Conservation (phyloP, 2,329 filamentous ascomycete species). For the Pyricularia pennisetigena region DNA sequence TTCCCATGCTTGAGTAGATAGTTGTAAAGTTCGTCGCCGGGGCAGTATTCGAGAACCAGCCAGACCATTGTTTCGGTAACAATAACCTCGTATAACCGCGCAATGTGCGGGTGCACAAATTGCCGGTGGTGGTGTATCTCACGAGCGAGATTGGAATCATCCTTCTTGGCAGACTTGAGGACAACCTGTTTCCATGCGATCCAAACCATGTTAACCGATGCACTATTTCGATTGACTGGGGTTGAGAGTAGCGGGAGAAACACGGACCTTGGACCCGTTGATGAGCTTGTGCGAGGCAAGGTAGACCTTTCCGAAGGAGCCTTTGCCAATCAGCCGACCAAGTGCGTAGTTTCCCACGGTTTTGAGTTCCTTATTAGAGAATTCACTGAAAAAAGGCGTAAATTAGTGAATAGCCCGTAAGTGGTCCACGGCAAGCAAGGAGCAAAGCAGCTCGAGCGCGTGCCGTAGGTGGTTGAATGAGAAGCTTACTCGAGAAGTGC, state of each 20-base stretch:
- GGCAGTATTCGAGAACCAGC: constrained; percentile 94
- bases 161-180: constrained; percentile 94
- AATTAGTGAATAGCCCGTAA: constrained; percentile 8
- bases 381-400: constrained; percentile 54
- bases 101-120: constrained; percentile 95
- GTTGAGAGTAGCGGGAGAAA: constrained; percentile 2
- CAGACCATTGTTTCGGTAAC: constrained; percentile 92
- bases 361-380: constrained; percentile 81
- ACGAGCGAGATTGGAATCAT: constrained; percentile 88
- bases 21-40: constrained; percentile 94
- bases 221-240: background rate
- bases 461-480: background rate
- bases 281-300: constrained; percentile 93
- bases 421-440: background rate
- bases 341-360: constrained; percentile 93
- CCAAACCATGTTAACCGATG: background rate
- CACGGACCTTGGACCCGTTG: constrained; percentile 84
- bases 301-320: constrained; percentile 97
- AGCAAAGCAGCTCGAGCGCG: background rate
- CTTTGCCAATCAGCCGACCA: constrained; percentile 88
- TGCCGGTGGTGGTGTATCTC: constrained; percentile 98
- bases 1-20: constrained; percentile 83
- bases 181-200: constrained; percentile 58
- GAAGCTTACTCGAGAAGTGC: constrained; percentile 77
- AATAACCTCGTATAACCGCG: constrained; percentile 93